Base-by-base conservation (phyloP, 2,329 filamentous ascomycete species). In the Clarireedia homoeocarpa region DNA sequence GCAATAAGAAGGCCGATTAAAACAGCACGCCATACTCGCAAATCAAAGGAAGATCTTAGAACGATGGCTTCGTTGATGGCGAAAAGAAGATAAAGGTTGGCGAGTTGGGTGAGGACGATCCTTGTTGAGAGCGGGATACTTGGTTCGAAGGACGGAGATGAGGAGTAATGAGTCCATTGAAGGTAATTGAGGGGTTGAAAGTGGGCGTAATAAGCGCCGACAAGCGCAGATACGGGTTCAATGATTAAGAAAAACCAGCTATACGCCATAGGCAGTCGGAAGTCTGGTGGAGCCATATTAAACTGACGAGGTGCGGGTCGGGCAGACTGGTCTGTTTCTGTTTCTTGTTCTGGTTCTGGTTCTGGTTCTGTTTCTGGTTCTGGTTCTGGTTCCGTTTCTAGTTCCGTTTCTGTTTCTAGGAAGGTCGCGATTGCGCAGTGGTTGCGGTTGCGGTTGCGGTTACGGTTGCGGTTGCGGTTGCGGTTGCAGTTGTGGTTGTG, bases 41-140 rank as follows among this genome's bases (percentile, higher is more conserved):
- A 66, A 71, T 91, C 84, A 50, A 74, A 73, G 6, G 88, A 89
- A 15, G 80, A 77, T 44, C 89, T 83, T 61, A 92, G 77, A 12
- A 92, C 84, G 24, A 90, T 72, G 2, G 86, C 86, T 72, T 94
- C 88, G 72, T 87, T 89, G 65, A 92, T 71, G 55, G 86, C 82
- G 70, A 91, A 89, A 57, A 88, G 79, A 40, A 91, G 71, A 72
- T 91, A 92, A 60, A 91, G 75, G 71, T 90, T 91, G 45, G 85
- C 86, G 34, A 92, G 79, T 72, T 92, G 88, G 17, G 83, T 82
- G 64, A 91, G 75, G 42, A 83, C 82, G 57, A 91, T 81, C 9
- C 81, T 79, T 1, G 85, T 86, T 42, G 77, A 78, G 38, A 79
- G 72, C 1, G 86, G 81, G 6, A 85, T 70, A 14, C 53, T 52